Evolutionary conservation across 139 green algal species (phyloP).

Genomic region (Desmodesmus armatus): DNA sequence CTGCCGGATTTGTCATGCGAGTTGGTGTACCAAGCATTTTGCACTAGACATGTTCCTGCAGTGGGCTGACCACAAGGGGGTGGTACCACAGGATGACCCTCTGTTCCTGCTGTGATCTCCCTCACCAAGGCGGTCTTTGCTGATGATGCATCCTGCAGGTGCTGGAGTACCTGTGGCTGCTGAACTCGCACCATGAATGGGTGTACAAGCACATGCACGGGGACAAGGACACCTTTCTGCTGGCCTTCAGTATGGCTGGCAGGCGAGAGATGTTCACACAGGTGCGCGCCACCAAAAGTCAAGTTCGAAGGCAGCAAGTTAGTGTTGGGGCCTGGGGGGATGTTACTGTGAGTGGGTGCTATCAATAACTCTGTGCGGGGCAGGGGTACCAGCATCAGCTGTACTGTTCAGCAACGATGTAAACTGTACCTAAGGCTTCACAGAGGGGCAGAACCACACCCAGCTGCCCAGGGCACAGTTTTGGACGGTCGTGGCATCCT

Average conservation of each 20-base stretch:
- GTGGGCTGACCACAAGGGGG: no score
- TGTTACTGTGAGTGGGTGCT: not conserved
- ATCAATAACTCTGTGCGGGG: not conserved
- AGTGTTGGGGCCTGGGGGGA: not conserved
- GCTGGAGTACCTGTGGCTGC: conserved; percentile 41
- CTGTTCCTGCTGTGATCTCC: not conserved
- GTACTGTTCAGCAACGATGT: no score
- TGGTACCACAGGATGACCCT: no score
- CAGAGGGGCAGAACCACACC: no score
- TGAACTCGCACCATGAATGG: conserved; percentile 38
- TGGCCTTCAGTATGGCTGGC: conserved; percentile 28
- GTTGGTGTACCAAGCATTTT: no score
- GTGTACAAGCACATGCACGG: conserved; percentile 46
- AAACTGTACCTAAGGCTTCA: no score
- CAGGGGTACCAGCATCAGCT: not conserved
- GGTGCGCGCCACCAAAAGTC: no score
- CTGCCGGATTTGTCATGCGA: no score
- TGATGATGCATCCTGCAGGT: conserved; percentile 23
- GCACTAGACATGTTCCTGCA: no score
- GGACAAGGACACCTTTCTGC: conserved; percentile 45
- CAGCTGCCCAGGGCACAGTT: no score
- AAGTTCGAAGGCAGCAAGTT: no score
- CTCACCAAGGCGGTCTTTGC: not conserved
- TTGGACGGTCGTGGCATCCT: no score
- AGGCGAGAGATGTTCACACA: conserved; percentile 19